Evolutionary conservation across 2,329 filamentous ascomycete genomes (phyloP).

Genomic region (Monosporascus ibericus): DNA sequence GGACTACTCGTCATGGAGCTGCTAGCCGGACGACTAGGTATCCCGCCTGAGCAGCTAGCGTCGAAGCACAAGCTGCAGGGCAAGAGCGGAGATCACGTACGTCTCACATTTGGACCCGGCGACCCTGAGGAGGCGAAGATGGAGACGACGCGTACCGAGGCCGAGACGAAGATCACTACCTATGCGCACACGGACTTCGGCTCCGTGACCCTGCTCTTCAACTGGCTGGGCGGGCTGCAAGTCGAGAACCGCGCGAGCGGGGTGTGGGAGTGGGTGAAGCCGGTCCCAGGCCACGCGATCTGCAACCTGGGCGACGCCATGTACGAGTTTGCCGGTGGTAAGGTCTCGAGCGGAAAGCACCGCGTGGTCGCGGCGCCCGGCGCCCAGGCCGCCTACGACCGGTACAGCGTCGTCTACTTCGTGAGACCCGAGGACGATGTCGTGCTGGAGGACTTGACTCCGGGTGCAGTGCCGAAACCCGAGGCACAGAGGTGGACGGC

Average conservation of each 20-base stretch:
- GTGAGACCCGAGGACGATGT: slow-evolving; percentile 26
- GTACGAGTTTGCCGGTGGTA: slow-evolving; percentile 28
- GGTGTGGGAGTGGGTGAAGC: slow-evolving; percentile 31
- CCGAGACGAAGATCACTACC: slow-evolving; percentile 26
- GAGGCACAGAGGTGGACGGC: neutral
- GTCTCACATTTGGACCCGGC: slow-evolving; percentile 23
- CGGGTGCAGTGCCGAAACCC: neutral
- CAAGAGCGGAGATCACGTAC: slow-evolving; percentile 25
- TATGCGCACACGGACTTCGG: slow-evolving; percentile 31
- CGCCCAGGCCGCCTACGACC: slow-evolving; percentile 21
- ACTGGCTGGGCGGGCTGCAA: slow-evolving; percentile 33
- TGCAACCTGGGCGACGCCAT: slow-evolving; percentile 34
- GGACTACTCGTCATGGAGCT: slow-evolving; percentile 22
- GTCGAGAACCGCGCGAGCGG: slow-evolving; percentile 25
- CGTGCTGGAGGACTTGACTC: neutral
- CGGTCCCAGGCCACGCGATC: slow-evolving; percentile 29
- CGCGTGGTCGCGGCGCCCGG: slow-evolving; percentile 28
- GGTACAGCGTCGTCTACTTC: slow-evolving; percentile 31
- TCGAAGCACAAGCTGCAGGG: slow-evolving; percentile 23
- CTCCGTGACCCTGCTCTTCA: slow-evolving; percentile 32
- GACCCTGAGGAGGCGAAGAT: slow-evolving; percentile 20
- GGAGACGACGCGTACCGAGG: slow-evolving; percentile 20
- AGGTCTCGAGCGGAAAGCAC: slow-evolving; percentile 28
- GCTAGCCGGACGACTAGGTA: slow-evolving; percentile 21
- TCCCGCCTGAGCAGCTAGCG: slow-evolving; percentile 19